Conservation (phyloP, 1,284 basidiomycete species). For the Mycena sp. region DNA sequence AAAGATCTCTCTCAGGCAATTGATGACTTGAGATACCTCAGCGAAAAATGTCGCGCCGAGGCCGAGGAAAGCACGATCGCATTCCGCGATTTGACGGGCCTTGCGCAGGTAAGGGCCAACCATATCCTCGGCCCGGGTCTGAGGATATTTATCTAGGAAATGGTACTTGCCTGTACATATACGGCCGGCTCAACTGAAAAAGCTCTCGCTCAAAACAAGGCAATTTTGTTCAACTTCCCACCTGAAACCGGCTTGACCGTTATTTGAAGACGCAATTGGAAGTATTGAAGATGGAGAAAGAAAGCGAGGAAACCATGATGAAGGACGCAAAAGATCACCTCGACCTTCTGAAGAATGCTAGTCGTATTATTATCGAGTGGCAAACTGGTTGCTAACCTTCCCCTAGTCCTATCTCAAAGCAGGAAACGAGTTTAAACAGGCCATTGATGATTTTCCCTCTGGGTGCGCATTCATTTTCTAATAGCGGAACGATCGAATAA, state of each 20-base stretch:
- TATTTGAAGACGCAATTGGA: background rate
- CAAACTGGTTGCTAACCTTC: background rate
- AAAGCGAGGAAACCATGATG: background rate
- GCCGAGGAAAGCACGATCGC: background rate
- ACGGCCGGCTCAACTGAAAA: background rate
- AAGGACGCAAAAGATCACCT: background rate
- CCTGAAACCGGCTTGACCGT: background rate
- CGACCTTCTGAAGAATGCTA: background rate
- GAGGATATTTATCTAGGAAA: background rate
- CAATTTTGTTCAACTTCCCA: background rate
- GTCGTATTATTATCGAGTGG: background rate
- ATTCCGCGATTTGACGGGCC: background rate
- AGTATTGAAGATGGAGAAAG: background rate
- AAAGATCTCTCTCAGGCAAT: background rate
- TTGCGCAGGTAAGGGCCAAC: background rate
- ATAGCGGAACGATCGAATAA: too few species aligned
- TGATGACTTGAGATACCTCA: background rate
- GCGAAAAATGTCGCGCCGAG: background rate
- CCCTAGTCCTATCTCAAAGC: background rate
- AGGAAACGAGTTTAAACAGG: background rate
- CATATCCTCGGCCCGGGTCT: background rate
- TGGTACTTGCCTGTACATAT: slow-evolving; percentile 1
- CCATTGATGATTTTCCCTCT: background rate
- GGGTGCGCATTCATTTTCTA: background rate
- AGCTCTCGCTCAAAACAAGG: background rate